phyloP scores from a whole-genome alignment of 192 early-diverging fungal species.

The Backusella tuberculispora region DNA sequence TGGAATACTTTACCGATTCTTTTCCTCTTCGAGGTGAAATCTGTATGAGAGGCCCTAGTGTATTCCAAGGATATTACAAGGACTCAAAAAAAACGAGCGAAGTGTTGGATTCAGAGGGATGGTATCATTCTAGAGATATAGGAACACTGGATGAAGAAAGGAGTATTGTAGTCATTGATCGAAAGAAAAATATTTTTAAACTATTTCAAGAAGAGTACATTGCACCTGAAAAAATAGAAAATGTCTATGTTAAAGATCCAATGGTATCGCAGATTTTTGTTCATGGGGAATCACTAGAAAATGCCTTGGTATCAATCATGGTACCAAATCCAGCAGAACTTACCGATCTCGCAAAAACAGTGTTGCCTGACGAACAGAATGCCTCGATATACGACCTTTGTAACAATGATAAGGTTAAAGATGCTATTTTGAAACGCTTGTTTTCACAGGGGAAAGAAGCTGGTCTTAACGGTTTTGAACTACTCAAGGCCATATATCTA shows the following conservation, averaged over 20 bases:
- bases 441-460: conserved; percentile 55
- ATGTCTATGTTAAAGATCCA: conserved; percentile 58
- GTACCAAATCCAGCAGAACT: conserved; percentile 69
- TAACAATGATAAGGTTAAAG: conserved; percentile 51
- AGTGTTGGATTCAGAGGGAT: conserved; percentile 78
- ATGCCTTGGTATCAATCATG: conserved; percentile 72
- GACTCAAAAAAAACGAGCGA: conserved; percentile 75
- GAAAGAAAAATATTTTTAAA: conserved; percentile 83
- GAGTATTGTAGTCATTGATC: conserved; percentile 76
- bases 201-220: conserved; percentile 66
- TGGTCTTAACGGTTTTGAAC: conserved; percentile 70
- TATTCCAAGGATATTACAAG: conserved; percentile 80
- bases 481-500: conserved; percentile 64
- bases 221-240: conserved; percentile 86
- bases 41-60: conserved; percentile 75
- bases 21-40: conserved; percentile 89
- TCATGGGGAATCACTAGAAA: conserved; percentile 79
- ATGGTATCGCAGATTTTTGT: conserved; percentile 74
- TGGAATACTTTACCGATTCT: conserved; percentile 81
- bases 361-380: conserved; percentile 39
- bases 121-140: conserved; percentile 87
- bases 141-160: conserved; percentile 71
- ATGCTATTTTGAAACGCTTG: conserved; percentile 54
- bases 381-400: conserved; percentile 58
- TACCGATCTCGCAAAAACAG: conserved; percentile 48